Evolutionary conservation across 1,284 basidiomycete genomes (phyloP), one percentile per base, ranked within the genome.

Genomic region (Xerocomus minutiporus): DNA sequence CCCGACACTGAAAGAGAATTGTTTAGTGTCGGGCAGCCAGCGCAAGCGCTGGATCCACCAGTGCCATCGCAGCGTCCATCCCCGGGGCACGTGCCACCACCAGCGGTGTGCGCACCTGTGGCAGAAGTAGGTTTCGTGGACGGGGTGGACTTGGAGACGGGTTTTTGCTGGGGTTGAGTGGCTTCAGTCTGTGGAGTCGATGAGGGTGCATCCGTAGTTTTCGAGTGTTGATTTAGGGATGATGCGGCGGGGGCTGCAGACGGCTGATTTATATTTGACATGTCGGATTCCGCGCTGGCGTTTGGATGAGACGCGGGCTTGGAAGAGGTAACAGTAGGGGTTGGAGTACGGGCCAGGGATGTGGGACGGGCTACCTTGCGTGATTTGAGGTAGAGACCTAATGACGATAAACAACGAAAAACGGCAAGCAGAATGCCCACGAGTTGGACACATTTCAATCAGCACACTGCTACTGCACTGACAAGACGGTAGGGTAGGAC

Each of bases 21-120:
- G 78, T 97, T 97, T 75, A 84, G 93, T 39, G 93, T 93, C 11
- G 94, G 94, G 71, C 94, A 97, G 41, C 94, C 94, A 59, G 88
- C 83, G 69, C 94, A 97, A 57, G 90, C 88, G 55, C 83, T 84
- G 60, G 91, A 86, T 55, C 94, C 94, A 62, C 94, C 94, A 29
- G 91, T 93, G 57, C 94, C 94, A 73, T 97, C 92, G 73, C 94
- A 97, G 60, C 91, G 83, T 36, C 94, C 94, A 72, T 95, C 94
- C 54, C 94, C 94, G 6, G 94, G 94, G 71, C 94, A 97, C 17
- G 93, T 93, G 46, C 93, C 90, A 46, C 77, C 76, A 54, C 57
- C 70, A 70, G 51, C 68, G 47, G 63, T 53, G 34, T 70, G 63
- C 53, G 63, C 58, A 61, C 65, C 66, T 60, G 60, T 60, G 46